Evolutionary conservation across 2,329 filamentous ascomycete genomes (phyloP), one percentile per base, ranked within the genome.

Genomic region (Aureobasidium sp.): DNA sequence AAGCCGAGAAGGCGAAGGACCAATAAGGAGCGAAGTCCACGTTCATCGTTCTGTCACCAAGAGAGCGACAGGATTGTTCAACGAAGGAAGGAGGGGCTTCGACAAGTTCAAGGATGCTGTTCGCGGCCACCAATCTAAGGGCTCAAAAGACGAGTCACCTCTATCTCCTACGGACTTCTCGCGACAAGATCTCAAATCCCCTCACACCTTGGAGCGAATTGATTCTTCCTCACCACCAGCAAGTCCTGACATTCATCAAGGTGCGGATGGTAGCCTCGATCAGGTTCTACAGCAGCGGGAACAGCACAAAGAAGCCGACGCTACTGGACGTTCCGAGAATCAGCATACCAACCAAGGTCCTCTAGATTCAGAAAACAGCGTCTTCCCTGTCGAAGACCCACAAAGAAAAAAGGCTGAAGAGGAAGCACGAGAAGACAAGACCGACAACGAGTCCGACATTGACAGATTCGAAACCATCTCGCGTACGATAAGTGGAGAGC

Each of bases 61-160:
- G 72, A 89, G 87, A 64, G 89, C 94, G 17, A 88, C 88, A 2
- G 89, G 84, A 5, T 88, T 88, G 66, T 88, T 90, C 71, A 89
- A 84, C 65, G 91, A 95, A 73, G 89, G 91, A 50, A 86, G 88
- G 51, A 91, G 88, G 62, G 91, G 91, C 0, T 82, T 96, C 62
- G 89, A 89, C 1, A 86, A 90, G 39, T 91, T 97, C 72, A 92
- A 92, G 70, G 91, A 93, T 70, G 90, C 87, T 2, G 88, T 96
- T 39, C 74, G 76, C 26, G 73, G 72, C 13, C 75, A 79, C 65
- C 72, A 76, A 20, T 70, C 72, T 37, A 78, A 74, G 58, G 64
- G 72, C 13, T 70, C 72, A 0, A 76, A 73, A 63, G 72, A 76
- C 27, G 57, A 60, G 6, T 41, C 46, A 6, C 57, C 57, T 3